These are phyloP conservation scores for Gillenia trifoliata DNA, from an alignment of 306 rosid species.

Conservation along the genomic window DNA sequence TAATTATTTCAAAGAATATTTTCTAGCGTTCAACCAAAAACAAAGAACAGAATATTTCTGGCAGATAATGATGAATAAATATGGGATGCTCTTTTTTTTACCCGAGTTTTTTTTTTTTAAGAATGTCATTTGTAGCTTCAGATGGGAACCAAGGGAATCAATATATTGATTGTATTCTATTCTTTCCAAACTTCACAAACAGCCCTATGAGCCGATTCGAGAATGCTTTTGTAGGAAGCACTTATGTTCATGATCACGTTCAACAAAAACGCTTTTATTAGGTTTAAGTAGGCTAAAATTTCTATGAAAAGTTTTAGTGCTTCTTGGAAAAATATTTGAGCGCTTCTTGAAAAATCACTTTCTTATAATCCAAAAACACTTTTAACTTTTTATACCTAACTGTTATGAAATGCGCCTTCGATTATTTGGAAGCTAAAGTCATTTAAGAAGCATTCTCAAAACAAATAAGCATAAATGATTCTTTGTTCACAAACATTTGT, in stretches of 20 bases:
- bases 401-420: too few species aligned
- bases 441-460: too few species aligned
- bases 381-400: too few species aligned
- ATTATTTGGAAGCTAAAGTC: too few species aligned
- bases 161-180: background rate
- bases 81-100: background rate
- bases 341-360: too few species aligned
- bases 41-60: background rate
- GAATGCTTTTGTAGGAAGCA: background rate
- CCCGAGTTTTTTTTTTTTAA: background rate
- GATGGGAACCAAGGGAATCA: background rate
- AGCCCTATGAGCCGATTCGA: background rate
- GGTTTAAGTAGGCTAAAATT: background rate
- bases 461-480: too few species aligned
- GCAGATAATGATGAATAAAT: background rate
- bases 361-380: too few species aligned
- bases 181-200: background rate
- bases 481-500: too few species aligned
- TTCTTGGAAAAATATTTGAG: background rate
- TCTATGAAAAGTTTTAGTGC: too few species aligned
- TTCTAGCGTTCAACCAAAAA: background rate
- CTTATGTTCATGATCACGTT: background rate
- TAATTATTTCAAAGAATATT: background rate
- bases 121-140: background rate
- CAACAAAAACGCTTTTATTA: background rate